Conservation (phyloP, 352 stramenopile species). For the Pseudoperonospora humuli region DNA sequence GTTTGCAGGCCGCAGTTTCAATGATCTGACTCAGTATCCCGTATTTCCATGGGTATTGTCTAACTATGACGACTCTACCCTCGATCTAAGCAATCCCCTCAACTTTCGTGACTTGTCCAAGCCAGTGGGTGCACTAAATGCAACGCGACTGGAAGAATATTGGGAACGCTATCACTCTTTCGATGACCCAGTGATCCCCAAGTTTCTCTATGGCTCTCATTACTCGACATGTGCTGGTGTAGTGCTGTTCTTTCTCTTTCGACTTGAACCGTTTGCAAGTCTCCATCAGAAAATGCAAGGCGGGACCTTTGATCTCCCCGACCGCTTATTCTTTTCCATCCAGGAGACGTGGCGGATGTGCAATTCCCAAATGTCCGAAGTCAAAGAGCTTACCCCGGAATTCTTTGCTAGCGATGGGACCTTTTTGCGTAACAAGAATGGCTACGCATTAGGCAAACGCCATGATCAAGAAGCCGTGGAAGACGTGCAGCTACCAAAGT, state of each 20-base stretch:
- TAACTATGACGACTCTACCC: slow-evolving; percentile 61
- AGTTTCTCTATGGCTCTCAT: slow-evolving; percentile 89
- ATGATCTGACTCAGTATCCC: slow-evolving; percentile 95
- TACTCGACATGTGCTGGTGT: slow-evolving; percentile 97
- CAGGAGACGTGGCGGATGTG: slow-evolving; percentile 96
- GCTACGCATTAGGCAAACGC: slow-evolving; percentile 91
- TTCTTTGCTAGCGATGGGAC: slow-evolving; percentile 90
- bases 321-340: slow-evolving; percentile 96
- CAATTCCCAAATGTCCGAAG: slow-evolving; percentile 95
- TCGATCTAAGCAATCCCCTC: slow-evolving; percentile 80
- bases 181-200: slow-evolving; percentile 84
- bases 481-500: slow-evolving; percentile 95
- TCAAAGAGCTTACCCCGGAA: slow-evolving; percentile 99
- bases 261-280: slow-evolving; percentile 96
- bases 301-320: slow-evolving; percentile 95
- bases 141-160: slow-evolving; percentile 88
- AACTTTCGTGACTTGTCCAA: slow-evolving; percentile 97
- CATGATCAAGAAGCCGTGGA: slow-evolving; percentile 76
- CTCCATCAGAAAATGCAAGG: slow-evolving; percentile 95
- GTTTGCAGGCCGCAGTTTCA: slow-evolving; percentile 83
- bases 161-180: slow-evolving; percentile 93
- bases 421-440: slow-evolving; percentile 96
- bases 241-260: slow-evolving; percentile 97
- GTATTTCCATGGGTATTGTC: slow-evolving; percentile 88
- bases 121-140: slow-evolving; percentile 96